phyloP scores from a whole-genome alignment of 805 yeast genomes.

The Candida sonorensis region DNA sequence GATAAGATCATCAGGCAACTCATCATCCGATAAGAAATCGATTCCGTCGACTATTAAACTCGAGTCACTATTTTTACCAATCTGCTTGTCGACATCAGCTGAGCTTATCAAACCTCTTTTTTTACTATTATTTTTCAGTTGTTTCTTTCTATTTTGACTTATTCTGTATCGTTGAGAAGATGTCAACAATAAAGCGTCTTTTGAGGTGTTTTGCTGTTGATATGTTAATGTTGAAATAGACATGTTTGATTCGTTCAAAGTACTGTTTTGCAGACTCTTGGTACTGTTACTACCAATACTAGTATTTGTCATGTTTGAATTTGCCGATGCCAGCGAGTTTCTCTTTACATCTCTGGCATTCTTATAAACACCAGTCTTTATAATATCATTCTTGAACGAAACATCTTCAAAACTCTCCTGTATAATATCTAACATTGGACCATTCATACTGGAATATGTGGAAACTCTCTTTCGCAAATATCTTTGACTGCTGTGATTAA shows the following conservation, averaged over 20 bases:
- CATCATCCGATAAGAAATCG: slow-evolving; percentile 42
- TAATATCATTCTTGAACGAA: slow-evolving; percentile 7
- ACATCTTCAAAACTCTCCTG: slow-evolving; percentile 31
- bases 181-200: slow-evolving; percentile 11
- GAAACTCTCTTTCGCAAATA: no score
- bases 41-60: slow-evolving; percentile 2
- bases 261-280: no score
- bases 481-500: no score
- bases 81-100: no score
- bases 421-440: slow-evolving; percentile 21
- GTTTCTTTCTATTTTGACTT: slow-evolving; percentile 14
- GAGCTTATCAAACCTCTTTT: no score
- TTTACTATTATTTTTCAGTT: slow-evolving; percentile 2
- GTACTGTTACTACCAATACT: not conserved
- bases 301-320: slow-evolving; percentile 1
- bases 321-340: slow-evolving; percentile 3
- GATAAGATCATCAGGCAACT: slow-evolving; percentile 43
- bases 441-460: no score
- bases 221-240: not conserved
- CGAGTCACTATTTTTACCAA: no score
- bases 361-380: no score
- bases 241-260: not conserved
- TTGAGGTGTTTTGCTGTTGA: slow-evolving; percentile 1
- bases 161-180: slow-evolving; percentile 24
- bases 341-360: no score